Evolutionary conservation across 345 rosid genomes (phyloP).

Genomic region (Sonneratia caseolaris): DNA sequence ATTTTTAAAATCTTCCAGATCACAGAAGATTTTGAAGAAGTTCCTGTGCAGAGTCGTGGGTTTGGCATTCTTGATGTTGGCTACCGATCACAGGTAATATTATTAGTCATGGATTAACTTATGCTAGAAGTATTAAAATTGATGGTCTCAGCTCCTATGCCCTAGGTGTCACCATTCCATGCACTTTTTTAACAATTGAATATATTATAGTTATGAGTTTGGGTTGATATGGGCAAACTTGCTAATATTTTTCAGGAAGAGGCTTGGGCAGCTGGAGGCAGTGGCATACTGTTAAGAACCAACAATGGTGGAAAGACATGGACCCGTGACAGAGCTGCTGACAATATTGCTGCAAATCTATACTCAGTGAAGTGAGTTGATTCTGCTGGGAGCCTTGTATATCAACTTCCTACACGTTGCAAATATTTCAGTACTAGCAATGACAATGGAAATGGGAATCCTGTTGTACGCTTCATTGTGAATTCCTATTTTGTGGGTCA

Average conservation of each 20-base stretch:
- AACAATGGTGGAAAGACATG: slow-evolving; percentile 85
- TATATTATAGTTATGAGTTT: not conserved
- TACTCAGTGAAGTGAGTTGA: slow-evolving; percentile 78
- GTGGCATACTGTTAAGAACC: slow-evolving; percentile 81
- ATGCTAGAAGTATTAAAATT: not conserved
- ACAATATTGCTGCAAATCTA: slow-evolving; percentile 88
- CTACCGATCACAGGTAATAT: slow-evolving; percentile 68
- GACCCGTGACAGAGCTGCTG: slow-evolving; percentile 97
- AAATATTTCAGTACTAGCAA: not conserved
- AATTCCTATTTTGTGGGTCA: not conserved
- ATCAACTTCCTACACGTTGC: not conserved
- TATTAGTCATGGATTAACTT: not conserved
- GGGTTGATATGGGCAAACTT: not conserved
- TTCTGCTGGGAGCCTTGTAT: not conserved
- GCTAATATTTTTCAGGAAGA: slow-evolving; percentile 40
- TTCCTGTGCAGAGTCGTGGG: slow-evolving; percentile 84
- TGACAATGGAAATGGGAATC: not conserved
- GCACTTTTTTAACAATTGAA: not conserved
- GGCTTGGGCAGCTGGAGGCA: slow-evolving; percentile 99
- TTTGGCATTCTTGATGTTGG: slow-evolving; percentile 97
- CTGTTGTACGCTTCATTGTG: not conserved
- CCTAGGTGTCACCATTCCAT: not conserved
- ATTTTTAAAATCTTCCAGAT: slow-evolving; percentile 21
- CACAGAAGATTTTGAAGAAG: slow-evolving; percentile 81
- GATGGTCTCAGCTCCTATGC: not conserved